Conservation (phyloP, 78 protist species). For the Neovahlkampfia damariscottae region DNA sequence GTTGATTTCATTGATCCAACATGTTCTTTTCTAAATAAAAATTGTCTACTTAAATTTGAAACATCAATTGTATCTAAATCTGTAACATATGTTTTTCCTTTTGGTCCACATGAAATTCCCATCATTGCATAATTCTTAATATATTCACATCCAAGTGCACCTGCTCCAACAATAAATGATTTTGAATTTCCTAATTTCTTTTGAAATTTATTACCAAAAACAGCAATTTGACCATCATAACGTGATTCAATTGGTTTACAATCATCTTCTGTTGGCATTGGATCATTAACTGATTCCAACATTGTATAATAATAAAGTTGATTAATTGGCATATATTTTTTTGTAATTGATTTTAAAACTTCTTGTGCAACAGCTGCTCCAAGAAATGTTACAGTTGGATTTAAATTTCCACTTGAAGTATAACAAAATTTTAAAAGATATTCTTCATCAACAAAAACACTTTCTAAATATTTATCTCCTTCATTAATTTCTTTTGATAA, state of each 20-base stretch:
- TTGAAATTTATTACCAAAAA: constrained; percentile 63
- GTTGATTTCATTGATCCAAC: constrained; percentile 18
- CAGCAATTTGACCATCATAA: constrained; percentile 79
- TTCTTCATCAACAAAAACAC: too few relatives aligned
- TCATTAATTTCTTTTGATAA: too few relatives aligned
- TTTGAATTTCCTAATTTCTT: constrained; percentile 17
- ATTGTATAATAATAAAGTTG: constrained; percentile 12
- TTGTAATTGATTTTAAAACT: constrained; percentile 31
- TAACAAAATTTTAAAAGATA: too few relatives aligned
- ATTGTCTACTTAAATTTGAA: constrained; percentile 90
- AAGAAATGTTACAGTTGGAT: constrained; percentile 19
- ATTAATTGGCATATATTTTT: constrained; percentile 27
- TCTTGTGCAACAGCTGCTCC: constrained; percentile 61
- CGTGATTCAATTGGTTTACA: constrained; percentile 33
- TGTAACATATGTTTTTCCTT: constrained; percentile 58
- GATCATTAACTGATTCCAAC: neutral
- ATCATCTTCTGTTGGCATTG: neutral
- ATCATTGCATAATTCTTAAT: constrained; percentile 67
- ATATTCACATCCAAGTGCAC: constrained; percentile 86
- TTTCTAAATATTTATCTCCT: too few relatives aligned
- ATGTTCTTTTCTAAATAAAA: constrained; percentile 81
- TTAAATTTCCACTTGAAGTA: neutral
- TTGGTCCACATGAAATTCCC: constrained; percentile 43
- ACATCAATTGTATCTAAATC: constrained; percentile 91
- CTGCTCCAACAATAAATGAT: constrained; percentile 79